Evolutionary conservation across 495 filamentous ascomycete species (phyloP), one percentile per base, ranked within the genome.

Genomic region (Tuber borchii): DNA sequence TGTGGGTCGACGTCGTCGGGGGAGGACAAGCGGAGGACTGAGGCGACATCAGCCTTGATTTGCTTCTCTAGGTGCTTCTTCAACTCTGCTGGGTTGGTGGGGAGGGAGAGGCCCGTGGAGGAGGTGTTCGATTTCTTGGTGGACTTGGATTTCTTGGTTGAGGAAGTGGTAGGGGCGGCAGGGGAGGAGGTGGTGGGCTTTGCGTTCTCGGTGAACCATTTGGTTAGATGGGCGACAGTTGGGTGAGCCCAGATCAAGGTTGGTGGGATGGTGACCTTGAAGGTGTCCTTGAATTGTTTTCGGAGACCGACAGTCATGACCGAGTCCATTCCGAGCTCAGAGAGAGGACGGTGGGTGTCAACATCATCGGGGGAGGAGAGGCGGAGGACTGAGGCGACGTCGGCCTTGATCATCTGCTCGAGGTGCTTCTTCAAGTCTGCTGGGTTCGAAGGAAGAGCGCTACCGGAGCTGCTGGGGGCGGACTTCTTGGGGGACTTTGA

Each of bases 281-380:
- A 74, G 10, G 74, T 71, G 70, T 81, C 77, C 82, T 86, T 84
- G 71, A 87, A 73, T 77, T 86, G 74, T n/a, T 69, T 79, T 20
- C 86, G 76, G 61, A 87, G 77, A 16, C 70, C 75, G 19, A 86
- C 84, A 1, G 82, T 87, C 86, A 87, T 87, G 48, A 87, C 86
- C 19, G 78, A 83, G 77, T 87, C 86, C 16, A 87, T 75, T 0
- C 86, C 86, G 37, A 86, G 61, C 73, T 87, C 86, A 8, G 79
- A 71, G 20, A 87, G 74, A 0, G 85, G 81, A 0, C 79, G 79
- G 46, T 76, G 78, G 2, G 81, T 22, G 71, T 87, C 86, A 6
- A 87, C 81, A 10, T 86, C 86, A 5, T 76, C 78, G 22, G 73
- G 56, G 56, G 56, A 65, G 56, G 56, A 65, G 12, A 65, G 14